Evolutionary conservation across 345 rosid genomes (phyloP).

Genomic region (Brassica rapa): DNA sequence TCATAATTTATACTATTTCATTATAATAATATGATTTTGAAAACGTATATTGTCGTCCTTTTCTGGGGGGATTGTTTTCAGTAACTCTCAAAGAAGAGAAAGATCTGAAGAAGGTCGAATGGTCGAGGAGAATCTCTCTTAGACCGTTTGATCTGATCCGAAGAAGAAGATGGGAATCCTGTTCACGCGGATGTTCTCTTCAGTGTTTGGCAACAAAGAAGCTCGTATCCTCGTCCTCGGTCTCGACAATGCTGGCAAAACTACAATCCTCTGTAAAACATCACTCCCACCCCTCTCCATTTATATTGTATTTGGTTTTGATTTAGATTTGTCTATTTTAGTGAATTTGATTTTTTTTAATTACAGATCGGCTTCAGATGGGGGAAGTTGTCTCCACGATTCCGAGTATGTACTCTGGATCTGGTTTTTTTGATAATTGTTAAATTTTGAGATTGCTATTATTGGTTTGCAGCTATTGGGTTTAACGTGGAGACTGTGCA

Average conservation of each 20-base stretch:
- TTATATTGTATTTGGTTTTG: background rate
- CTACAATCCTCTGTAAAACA: slow-evolving; percentile 73
- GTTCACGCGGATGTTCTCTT: slow-evolving; percentile 78
- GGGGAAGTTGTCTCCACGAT: slow-evolving; percentile 98
- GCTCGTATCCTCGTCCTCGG: slow-evolving; percentile 92
- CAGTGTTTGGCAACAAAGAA: slow-evolving; percentile 69
- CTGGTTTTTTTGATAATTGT: slow-evolving; percentile 7
- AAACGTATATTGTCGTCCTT: background rate
- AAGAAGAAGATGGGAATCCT: slow-evolving; percentile 63
- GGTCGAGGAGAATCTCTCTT: slow-evolving; percentile 37
- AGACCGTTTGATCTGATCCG: slow-evolving; percentile 39
- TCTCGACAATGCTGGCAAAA: slow-evolving; percentile 94
- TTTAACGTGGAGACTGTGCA: slow-evolving; percentile 42
- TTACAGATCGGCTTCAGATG: slow-evolving; percentile 96
- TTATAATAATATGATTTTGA: background rate
- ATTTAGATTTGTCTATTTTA: background rate
- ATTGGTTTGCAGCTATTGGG: slow-evolving; percentile 74
- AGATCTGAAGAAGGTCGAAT: slow-evolving; percentile 42
- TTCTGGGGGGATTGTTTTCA: slow-evolving; percentile 9
- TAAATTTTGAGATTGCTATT: background rate
- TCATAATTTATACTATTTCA: background rate
- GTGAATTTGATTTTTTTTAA: slow-evolving; percentile 14
- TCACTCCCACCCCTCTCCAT: background rate
- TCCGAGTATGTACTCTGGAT: slow-evolving; percentile 65
- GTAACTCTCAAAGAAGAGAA: slow-evolving; percentile 11